These are phyloP conservation scores for Aspergillus uvarum DNA, from an alignment of 2,329 filamentous ascomycete species.

Conservation along the genomic window DNA sequence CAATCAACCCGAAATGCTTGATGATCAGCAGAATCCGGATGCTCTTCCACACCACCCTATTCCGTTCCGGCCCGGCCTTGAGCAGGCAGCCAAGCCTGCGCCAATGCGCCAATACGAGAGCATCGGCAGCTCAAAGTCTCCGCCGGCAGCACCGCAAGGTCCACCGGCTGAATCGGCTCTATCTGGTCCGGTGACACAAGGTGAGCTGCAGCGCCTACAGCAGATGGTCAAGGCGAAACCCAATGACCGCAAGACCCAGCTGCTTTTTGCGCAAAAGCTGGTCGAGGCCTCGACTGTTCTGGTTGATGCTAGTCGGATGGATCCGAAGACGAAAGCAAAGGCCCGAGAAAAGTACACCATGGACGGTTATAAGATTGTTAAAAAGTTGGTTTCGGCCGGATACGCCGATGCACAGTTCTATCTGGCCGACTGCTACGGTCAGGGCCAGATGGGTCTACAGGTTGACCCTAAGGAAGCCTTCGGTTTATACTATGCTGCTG, in stretches of 20 bases:
- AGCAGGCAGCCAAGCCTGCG: slow-evolving; percentile 47
- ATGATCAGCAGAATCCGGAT: slow-evolving; percentile 51
- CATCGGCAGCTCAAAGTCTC: slow-evolving; percentile 27
- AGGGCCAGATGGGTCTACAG: slow-evolving; percentile 74
- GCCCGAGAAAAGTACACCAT: slow-evolving; percentile 78
- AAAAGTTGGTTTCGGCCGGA: slow-evolving; percentile 74
- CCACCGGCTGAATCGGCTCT: slow-evolving; percentile 16
- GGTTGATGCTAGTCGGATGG: slow-evolving; percentile 69
- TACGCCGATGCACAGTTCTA: slow-evolving; percentile 91
- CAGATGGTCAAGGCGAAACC: slow-evolving; percentile 69
- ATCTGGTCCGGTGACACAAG: slow-evolving; percentile 65
- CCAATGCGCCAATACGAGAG: slow-evolving; percentile 55
- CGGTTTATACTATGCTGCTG: slow-evolving; percentile 86
- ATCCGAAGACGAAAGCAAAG: slow-evolving; percentile 61
- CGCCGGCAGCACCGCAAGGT: slow-evolving; percentile 33
- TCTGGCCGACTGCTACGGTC: slow-evolving; percentile 83
- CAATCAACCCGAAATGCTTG: slow-evolving; percentile 17
- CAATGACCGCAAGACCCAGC: slow-evolving; percentile 67
- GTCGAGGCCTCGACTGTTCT: slow-evolving; percentile 81
- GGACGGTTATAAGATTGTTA: slow-evolving; percentile 87
- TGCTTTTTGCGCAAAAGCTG: slow-evolving; percentile 77
- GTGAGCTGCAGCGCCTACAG: slow-evolving; percentile 75
- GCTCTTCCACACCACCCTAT: slow-evolving; percentile 56
- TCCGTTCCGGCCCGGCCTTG: slow-evolving; percentile 55
- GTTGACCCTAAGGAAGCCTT: slow-evolving; percentile 91